Evolutionary conservation across 106 monocot species (phyloP), one percentile per base, ranked within the genome.

Genomic region (Cymbidium sinense): DNA sequence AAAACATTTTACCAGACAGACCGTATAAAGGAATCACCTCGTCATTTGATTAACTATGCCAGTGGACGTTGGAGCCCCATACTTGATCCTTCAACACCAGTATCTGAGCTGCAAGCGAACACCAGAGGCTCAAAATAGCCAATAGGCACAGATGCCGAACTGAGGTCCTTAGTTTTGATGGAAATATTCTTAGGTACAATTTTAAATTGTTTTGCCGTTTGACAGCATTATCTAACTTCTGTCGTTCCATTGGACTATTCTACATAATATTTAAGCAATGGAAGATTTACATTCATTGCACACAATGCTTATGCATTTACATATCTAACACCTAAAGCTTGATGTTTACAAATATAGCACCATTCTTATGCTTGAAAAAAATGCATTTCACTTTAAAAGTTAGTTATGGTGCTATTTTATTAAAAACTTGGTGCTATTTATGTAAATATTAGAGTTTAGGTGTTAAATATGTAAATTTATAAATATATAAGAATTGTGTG

Each of bases 141-240:
- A 81, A 83, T 76, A 79, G 90, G 20, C 88, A 87, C 12, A 85
- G 86, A 73, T 75, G 78, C 50, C 88, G 86, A 72, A 85, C 89
- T 62, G 93, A 96, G 77, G 87, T 96, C 51, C 77, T 96, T 44
- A 93, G 93, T 80, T 96, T 91, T 78, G 96, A 96, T 82, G 93
- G 93, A 64, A 93, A 83, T 55, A 89, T 93, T 86, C 88, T 96
- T 73, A 93, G 96, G 96, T 96, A 86, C 39, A 19, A 27, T 77
- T 58, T 30, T 2, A 39, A 51, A 43, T 5, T 67, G 31, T 65
- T n/a, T 30, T 79, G 3, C 43, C 41, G 7, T 79, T 15, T 43
- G 17, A 8, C 2, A n/a, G 70, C 34, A 70, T 35, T 34, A 0
- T 36, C 21, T 70, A 20, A 70, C 21, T 70, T 65, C 27, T 15